Percentiles rank a stretch among this genome's conserved stretches.
Conservation (phyloP, 345 rosid species). For the Ricinus communis region DNA sequence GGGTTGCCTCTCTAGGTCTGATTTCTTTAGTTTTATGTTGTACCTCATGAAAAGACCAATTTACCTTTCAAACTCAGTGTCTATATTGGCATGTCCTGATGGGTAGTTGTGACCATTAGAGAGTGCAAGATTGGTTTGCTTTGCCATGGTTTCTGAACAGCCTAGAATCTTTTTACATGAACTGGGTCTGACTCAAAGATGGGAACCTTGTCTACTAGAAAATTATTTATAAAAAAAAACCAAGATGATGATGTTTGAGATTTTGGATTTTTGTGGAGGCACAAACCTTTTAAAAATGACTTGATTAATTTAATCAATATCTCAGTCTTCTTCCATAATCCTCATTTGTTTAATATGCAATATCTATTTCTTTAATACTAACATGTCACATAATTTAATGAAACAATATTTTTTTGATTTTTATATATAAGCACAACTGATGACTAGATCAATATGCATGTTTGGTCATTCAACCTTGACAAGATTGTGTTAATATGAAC, state of each 20-base stretch:
- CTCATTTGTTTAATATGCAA: not conserved
- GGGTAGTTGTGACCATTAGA: not conserved
- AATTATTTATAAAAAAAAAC: conserved; percentile 1
- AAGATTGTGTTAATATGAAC: not conserved
- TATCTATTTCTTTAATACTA: not conserved
- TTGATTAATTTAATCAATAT: conserved; percentile 23
- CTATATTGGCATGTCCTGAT: not conserved
- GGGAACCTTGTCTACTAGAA: conserved; percentile 18
- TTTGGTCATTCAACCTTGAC: not conserved
- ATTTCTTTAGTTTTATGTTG: too few species aligned
- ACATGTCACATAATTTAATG: not conserved
- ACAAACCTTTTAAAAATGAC: conserved; percentile 11
- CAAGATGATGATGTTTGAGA: conserved; percentile 20
- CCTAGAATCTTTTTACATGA: conserved; percentile 17
- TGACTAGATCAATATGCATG: not conserved
- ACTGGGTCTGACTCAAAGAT: conserved; percentile 33
- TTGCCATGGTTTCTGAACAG: conserved; percentile 5
- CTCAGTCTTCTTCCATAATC: conserved; percentile 26
- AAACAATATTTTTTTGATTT: not conserved
- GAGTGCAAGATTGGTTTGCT: not conserved
- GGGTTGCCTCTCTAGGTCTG: too few species aligned
- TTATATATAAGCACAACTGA: too few species aligned
- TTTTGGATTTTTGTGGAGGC: conserved; percentile 44
- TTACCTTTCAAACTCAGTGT: not conserved
- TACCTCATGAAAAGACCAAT: not conserved